These are phyloP conservation scores for Camellia granthamiana DNA, from an alignment of 148 eudicot species.

Conservation along the genomic window DNA sequence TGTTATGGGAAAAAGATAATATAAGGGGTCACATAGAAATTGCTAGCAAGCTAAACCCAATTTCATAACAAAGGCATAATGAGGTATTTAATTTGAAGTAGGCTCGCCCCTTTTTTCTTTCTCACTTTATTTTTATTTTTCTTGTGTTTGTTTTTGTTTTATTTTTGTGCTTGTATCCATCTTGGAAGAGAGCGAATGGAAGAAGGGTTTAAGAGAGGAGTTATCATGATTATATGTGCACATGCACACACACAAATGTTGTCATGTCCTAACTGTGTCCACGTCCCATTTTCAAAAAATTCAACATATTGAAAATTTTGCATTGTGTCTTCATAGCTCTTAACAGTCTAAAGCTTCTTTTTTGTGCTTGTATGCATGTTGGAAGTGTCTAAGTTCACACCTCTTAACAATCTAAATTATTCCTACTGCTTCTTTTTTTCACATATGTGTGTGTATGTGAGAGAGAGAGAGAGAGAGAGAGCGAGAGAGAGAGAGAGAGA, in stretches of 20 bases:
- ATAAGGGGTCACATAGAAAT: background rate
- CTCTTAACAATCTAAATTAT: too few species aligned
- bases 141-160: background rate
- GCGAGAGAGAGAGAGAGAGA: too few species aligned
- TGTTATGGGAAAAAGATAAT: background rate
- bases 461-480: too few species aligned
- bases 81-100: background rate
- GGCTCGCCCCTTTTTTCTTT: background rate
- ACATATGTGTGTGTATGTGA: too few species aligned
- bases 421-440: too few species aligned
- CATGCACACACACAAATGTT: too few species aligned
- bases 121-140: background rate
- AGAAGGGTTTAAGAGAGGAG: background rate
- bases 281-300: background rate
- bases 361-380: too few species aligned
- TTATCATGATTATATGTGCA: too few species aligned
- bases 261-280: too few species aligned
- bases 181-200: background rate
- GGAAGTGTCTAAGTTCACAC: too few species aligned
- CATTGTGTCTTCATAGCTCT: background rate
- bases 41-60: background rate
- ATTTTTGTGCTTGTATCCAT: too few species aligned
- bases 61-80: background rate
- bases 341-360: background rate
- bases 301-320: background rate